Percentiles rank a stretch among this genome's conserved stretches.
These are phyloP conservation scores for Mycena vulgaris DNA, from an alignment of 768 basidiomycete genomes.

Conservation along the genomic window DNA sequence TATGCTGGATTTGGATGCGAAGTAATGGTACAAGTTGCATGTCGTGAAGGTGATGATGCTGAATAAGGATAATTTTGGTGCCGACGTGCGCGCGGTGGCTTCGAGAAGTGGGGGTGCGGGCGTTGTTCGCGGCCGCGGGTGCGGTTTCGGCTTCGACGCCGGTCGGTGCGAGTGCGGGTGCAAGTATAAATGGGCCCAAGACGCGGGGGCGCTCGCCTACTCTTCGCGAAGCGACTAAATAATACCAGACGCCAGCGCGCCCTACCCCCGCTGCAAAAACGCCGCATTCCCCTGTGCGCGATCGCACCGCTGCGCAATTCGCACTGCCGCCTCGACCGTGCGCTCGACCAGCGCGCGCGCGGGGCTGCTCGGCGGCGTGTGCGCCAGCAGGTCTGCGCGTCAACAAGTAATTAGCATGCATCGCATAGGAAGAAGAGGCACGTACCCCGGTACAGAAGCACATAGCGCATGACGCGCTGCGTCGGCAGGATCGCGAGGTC, in stretches of 20 bases:
- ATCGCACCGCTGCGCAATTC: conserved; percentile 76
- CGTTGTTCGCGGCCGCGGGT: no score
- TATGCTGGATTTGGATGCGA: background rate
- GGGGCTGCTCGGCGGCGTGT: conserved; percentile 69
- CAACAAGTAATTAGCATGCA: background rate
- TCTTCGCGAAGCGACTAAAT: no score
- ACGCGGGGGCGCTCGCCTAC: no score
- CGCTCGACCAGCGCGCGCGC: conserved; percentile 69
- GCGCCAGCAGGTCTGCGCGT: conserved; percentile 65
- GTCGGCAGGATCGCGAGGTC: conserved; percentile 79
- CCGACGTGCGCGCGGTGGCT: background rate
- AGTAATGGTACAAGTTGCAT: conserved; percentile 23
- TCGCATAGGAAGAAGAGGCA: conserved; percentile 7
- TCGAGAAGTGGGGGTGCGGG: no score
- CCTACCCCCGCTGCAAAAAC: conserved; percentile 40
- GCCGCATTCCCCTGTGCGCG: conserved; percentile 69
- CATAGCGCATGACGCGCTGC: conserved; percentile 79
- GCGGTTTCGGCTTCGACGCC: no score
- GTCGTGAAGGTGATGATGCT: conserved; percentile 32
- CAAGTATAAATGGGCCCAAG: no score
- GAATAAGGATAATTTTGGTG: conserved; percentile 32
- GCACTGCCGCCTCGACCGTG: conserved; percentile 68
- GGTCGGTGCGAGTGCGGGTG: no score
- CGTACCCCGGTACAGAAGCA: conserved; percentile 72
- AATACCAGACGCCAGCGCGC: no score